These are phyloP conservation scores for Penicillium nordicum DNA, from an alignment of 2,329 filamentous ascomycete species.

Conservation along the genomic window DNA sequence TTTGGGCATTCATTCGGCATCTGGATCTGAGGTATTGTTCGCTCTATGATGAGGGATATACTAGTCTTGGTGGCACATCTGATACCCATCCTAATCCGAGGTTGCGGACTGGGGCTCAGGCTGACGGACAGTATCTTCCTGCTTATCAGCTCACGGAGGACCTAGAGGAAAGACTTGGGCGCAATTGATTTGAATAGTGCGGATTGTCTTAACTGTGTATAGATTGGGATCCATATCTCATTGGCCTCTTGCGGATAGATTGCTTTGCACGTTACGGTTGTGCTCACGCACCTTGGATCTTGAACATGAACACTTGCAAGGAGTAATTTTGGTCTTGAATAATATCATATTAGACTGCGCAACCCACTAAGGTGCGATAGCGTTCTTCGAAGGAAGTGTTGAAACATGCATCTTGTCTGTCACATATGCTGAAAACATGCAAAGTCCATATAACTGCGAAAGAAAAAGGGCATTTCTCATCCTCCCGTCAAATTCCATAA, in stretches of 20 bases:
- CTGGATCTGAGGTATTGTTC: conserved; percentile 78
- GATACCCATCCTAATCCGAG: conserved; percentile 89
- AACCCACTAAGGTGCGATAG: neutral
- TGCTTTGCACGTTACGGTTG: conserved; percentile 3
- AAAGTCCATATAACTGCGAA: conserved; percentile 4
- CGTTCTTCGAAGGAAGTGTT: conserved; percentile 8
- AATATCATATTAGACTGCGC: conserved; percentile 14
- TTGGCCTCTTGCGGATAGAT: conserved; percentile 13
- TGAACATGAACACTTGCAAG: neutral
- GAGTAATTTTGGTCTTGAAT: neutral
- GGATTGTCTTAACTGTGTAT: conserved; percentile 7
- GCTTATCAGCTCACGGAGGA: conserved; percentile 51
- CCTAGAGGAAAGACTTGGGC: conserved; percentile 72
- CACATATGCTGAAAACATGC: conserved; percentile 23
- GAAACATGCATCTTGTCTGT: conserved; percentile 22
- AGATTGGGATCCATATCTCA: conserved; percentile 9
- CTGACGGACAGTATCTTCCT: conserved; percentile 24
- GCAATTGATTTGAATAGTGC: conserved; percentile 48
- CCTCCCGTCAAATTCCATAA: conserved; percentile 3
- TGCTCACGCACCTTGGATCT: neutral
- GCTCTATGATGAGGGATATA: conserved; percentile 86
- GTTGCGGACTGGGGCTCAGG: conserved; percentile 44
- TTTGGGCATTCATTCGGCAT: conserved; percentile 77
- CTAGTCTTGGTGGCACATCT: conserved; percentile 81
- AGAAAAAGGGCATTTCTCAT: neutral